Percentiles rank a stretch among this genome's conserved stretches.
Evolutionary conservation across 345 rosid genomes (phyloP).

Genomic region (Eucalyptus tenuipes): DNA sequence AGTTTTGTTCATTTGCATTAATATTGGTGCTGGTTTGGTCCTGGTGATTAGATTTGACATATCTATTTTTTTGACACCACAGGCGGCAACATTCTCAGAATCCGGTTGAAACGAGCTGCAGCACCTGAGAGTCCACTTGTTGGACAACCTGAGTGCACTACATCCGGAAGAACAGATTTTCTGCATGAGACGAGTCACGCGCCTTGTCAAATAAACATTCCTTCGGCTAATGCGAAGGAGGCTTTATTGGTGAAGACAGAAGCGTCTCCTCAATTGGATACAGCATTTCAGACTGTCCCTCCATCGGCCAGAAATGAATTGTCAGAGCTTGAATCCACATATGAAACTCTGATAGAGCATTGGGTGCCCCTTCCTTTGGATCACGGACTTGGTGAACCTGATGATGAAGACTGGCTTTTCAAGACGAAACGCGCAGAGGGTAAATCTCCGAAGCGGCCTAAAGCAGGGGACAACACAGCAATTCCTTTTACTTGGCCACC

Average conservation of each 20-base stretch:
- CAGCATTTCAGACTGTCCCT: not conserved
- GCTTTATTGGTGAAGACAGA: not conserved
- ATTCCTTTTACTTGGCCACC: conserved; percentile 2
- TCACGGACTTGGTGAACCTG: not conserved
- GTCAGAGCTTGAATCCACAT: not conserved
- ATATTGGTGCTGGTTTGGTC: not conserved
- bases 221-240: not conserved
- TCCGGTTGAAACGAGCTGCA: conserved; percentile 26
- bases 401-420: conserved; percentile 49
- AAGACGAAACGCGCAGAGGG: not conserved
- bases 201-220: not conserved
- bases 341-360: conserved; percentile 19
- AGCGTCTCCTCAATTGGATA: conserved; percentile 6
- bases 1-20: not conserved
- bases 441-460: not conserved
- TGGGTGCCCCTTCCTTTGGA: conserved; percentile 24
- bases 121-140: not conserved
- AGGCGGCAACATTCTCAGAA: conserved; percentile 43
- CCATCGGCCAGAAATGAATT: not conserved
- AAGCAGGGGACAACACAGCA: not conserved
- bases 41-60: not conserved
- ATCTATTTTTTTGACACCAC: not conserved
- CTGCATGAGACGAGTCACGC: not conserved
- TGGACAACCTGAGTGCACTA: not conserved
- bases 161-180: not conserved